These are phyloP conservation scores for Chamaecrista fasciculata DNA, from an alignment of 306 rosid genomes.

Conservation along the genomic window DNA sequence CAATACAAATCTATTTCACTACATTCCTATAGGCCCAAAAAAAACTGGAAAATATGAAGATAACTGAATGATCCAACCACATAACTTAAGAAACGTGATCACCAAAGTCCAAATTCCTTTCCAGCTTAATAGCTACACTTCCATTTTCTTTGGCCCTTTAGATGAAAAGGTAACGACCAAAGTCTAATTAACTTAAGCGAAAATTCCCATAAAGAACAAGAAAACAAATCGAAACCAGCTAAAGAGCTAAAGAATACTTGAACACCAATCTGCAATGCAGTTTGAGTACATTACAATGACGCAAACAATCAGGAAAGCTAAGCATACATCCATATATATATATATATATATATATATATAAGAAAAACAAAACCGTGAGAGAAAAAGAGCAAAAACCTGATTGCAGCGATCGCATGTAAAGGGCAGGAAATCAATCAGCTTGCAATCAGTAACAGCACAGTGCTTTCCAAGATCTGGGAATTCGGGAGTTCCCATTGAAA, in stretches of 20 bases:
- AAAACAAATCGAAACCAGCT: background rate
- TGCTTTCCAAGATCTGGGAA: constrained; percentile 92
- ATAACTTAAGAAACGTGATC: too few species aligned
- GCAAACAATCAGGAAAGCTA: background rate
- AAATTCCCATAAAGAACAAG: background rate
- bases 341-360: background rate
- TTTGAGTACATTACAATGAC: background rate
- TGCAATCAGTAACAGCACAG: constrained; percentile 70
- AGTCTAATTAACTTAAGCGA: background rate
- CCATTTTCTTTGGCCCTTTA: background rate
- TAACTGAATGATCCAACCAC: background rate
- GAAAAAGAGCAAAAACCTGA: constrained; percentile 40
- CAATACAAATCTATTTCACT: background rate
- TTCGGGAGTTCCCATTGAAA: constrained; percentile 85
- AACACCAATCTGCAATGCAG: background rate
- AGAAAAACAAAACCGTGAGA: background rate
- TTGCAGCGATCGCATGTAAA: constrained; percentile 88
- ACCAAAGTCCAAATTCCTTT: too few species aligned
- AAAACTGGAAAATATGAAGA: background rate
- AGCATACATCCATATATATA: background rate
- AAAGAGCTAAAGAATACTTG: background rate
- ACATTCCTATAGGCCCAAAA: background rate
- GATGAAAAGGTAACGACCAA: background rate
- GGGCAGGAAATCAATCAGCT: constrained; percentile 81
- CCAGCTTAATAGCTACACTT: background rate